These are phyloP conservation scores for Yamadazyma spencermartinsiae DNA, from an alignment of 1,139 yeast species.

Conservation along the genomic window DNA sequence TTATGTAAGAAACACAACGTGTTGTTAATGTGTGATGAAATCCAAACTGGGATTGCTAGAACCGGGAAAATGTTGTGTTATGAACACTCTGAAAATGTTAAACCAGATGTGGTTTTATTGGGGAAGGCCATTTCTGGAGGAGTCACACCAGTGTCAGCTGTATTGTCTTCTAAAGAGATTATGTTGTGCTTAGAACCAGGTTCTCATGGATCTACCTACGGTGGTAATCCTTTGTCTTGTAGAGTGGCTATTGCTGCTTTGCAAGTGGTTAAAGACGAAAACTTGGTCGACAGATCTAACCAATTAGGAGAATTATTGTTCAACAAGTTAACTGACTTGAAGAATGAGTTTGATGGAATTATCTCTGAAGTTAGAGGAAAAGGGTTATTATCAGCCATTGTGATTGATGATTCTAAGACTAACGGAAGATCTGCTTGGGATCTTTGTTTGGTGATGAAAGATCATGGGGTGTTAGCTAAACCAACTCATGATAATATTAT, in stretches of 20 bases:
- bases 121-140: conserved; percentile 98
- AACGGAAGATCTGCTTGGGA: conserved; percentile 97
- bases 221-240: conserved; percentile 96
- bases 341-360: conserved; percentile 63
- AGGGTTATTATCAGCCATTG: conserved; percentile 89
- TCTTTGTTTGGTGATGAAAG: conserved; percentile 84
- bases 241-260: conserved; percentile 94
- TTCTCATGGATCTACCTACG: conserved; percentile 96
- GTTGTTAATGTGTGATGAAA: conserved; percentile 90
- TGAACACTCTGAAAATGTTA: conserved; percentile 78
- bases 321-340: conserved; percentile 62
- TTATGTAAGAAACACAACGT: conserved; percentile 84
- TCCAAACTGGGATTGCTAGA: conserved; percentile 97
- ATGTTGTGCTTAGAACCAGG: conserved; percentile 94
- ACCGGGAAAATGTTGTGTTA: conserved; percentile 92
- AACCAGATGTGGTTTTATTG: conserved; percentile 82
- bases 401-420: conserved; percentile 80
- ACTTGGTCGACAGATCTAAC: conserved; percentile 75
- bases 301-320: conserved; percentile 71
- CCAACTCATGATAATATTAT: conserved; percentile 97
- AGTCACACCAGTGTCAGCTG: conserved; percentile 89
- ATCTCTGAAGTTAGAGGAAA: conserved; percentile 91
- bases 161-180: conserved; percentile 80
- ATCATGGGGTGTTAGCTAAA: conserved; percentile 88
- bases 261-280: conserved; percentile 85